A percentile compares a stretch with the other conserved stretches of the same genome.
These are phyloP conservation scores for Bruguiera hainesii DNA, from an alignment of 441 rosid species.

Conservation along the genomic window DNA sequence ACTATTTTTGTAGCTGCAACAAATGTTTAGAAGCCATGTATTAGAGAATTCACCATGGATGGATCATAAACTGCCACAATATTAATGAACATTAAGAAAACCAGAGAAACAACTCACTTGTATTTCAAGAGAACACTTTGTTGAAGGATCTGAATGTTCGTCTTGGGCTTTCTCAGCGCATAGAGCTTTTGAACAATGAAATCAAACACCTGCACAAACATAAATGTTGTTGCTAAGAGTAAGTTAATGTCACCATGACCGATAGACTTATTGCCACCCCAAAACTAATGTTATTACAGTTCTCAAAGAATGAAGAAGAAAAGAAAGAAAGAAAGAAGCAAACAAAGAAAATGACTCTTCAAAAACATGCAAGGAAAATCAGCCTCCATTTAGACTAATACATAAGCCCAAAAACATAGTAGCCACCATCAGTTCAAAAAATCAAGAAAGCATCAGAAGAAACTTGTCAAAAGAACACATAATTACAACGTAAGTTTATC, in stretches of 20 bases:
- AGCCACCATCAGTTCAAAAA: not conserved
- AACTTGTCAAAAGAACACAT: not conserved
- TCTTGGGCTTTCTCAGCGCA: constrained; percentile 98
- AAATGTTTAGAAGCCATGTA: not conserved
- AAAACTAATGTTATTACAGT: too few relatives aligned
- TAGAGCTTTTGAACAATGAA: constrained; percentile 97
- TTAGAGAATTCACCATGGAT: not conserved
- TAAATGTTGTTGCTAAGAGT: not conserved
- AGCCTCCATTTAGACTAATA: not conserved
- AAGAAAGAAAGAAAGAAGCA: too few relatives aligned
- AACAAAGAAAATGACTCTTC: too few relatives aligned
- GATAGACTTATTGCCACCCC: too few relatives aligned
- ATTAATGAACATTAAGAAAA: not conserved
- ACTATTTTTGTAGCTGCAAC: not conserved
- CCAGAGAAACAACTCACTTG: constrained; percentile 58
- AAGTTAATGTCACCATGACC: too few relatives aligned
- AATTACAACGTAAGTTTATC: too few relatives aligned
- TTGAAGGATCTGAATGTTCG: constrained; percentile 98
- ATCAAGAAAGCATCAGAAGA: not conserved
- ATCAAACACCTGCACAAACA: constrained; percentile 70
- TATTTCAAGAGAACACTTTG: constrained; percentile 95
- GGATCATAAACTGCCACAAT: not conserved
- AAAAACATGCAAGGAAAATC: not conserved
- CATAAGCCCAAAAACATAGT: not conserved
- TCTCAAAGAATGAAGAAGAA: too few relatives aligned